Evolutionary conservation across 2,329 filamentous ascomycete genomes (phyloP), one percentile per base, ranked within the genome.

Genomic region (Penicillium sp.): DNA sequence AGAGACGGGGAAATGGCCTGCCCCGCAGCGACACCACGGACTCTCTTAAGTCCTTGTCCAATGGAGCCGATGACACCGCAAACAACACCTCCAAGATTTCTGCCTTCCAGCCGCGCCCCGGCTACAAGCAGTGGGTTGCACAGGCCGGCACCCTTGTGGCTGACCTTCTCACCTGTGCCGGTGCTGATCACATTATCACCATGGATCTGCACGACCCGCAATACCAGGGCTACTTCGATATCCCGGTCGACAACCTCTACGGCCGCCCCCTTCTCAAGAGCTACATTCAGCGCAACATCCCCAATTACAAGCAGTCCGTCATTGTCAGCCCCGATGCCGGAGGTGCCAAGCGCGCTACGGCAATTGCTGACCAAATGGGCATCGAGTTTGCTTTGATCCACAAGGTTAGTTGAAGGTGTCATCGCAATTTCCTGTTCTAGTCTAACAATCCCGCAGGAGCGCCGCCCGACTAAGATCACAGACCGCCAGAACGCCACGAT

Each of bases 211-310:
- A 94, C 72, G 93, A 97, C 73, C 90, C 91, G 40, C 92, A 99
- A 75, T 97, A 97, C 70, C 94, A 99, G 76, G 94, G 94, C 50
- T 99, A 97, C 81, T 97, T 99, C 71, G 93, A 99, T 70, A 96
- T 97, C 55, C 94, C 94, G 2, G 94, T 99, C 53, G 94, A 99
- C 78, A 99, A 99, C 73, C 82, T 99, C 16, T 97, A 97, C 77
- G 93, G 77, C 13, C 71, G 77, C 48, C 77, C 78, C 34, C 66
- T 79, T 32, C 64, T 87, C 54, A 83, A 84, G 69, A 84, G 83
- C 66, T 87, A 87, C 72, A 86, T 88, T 65, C 87, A 92, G 71
- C 86, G 89, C 69, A 86, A 91, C 67, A 94, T 96, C 56, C 88
- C 90, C 46, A 88, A 92, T 69, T 92, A 87, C 75, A 88, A 87